Evolutionary conservation across 2,329 filamentous ascomycete genomes (phyloP), one percentile per base, ranked within the genome.

Genomic region (Graphilbum ipis-grandicollis): DNA sequence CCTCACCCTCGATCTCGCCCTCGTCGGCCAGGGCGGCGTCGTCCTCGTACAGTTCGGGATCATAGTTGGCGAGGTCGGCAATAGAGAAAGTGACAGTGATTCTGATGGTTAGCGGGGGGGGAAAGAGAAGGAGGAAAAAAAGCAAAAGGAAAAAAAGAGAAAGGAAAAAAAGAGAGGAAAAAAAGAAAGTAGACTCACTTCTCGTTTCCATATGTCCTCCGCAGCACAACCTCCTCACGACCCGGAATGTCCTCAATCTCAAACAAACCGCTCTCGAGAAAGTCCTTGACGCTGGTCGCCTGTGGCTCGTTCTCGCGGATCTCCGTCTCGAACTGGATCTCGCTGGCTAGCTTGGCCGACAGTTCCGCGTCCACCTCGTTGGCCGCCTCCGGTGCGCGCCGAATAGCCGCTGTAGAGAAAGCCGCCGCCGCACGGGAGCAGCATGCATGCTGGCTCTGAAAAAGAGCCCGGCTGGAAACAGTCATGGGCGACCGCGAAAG

Each of bases 191-290:
- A n/a, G 35, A 58, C 75, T 59, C 59, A 90, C 84, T 78, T 83
- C 66, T 98, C 90, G 44, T 93, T 77, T 50, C 80, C 81, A 52
- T 82, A 88, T 45, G 71, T 78, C 52, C 86, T 79, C 42, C 75
- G 79, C 46, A 98, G 68, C 51, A 79, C 68, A 47, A 98, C 81
- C 48, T 93, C 84, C 62, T 96, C 82, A 57, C 84, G 71, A 43
- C 90, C 90, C 21, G 78, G 67, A 23, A 68, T 73, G 58, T 98
- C 90, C 51, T 82, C 66, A 43, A 90, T 68, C 67, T 88, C 68
- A 58, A 85, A 98, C 30, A 78, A 71, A 52, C 78, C 77, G 62
- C 83, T 88, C 53, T 88, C 75, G 34, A 94, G 61, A 59, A 92
- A 94, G 56, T 90, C 82, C 61, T 84, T 78, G 56, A 94, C 71